A percentile compares a stretch with the other conserved stretches of the same genome.
These are phyloP conservation scores for Sclerospora graminicola DNA, from an alignment of 352 stramenopile species.

Conservation along the genomic window DNA sequence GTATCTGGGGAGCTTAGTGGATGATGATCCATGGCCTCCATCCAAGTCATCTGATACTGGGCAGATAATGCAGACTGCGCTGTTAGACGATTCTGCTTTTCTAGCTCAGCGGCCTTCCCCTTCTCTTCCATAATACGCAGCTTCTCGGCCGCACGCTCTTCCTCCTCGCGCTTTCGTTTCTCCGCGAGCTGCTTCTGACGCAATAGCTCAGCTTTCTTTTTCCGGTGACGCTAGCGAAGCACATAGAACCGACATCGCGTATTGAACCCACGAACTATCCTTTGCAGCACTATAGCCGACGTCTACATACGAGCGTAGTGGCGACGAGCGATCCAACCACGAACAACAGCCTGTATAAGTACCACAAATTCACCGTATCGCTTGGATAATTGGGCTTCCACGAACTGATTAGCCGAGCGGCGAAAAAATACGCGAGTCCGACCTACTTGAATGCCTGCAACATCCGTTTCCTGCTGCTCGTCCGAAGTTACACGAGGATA, in stretches of 20 bases:
- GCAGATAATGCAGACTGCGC: constrained; percentile 45
- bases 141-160: constrained; percentile 23
- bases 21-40: constrained; percentile 31
- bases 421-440: constrained; percentile 79
- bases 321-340: constrained; percentile 41
- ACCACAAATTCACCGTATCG: constrained; percentile 81
- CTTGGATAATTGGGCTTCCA: constrained; percentile 78
- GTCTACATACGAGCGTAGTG: constrained; percentile 37
- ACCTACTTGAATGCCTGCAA: constrained; percentile 70
- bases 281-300: constrained; percentile 40
- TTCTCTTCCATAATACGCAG: constrained; percentile 32
- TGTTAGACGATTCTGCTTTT: constrained; percentile 51
- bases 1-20: constrained; percentile 14
- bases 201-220: constrained; percentile 29
- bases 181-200: constrained; percentile 33
- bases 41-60: constrained; percentile 70
- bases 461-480: constrained; percentile 30
- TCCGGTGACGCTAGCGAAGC: constrained; percentile 35
- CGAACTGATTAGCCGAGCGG: constrained; percentile 73
- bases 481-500: constrained; percentile 33
- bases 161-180: too few species aligned
- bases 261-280: constrained; percentile 50
- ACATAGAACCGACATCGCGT: constrained; percentile 44
- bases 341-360: constrained; percentile 66
- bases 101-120: constrained; percentile 32